phyloP scores from a whole-genome alignment of 345 rosid species.

The Pistacia integerrima region DNA sequence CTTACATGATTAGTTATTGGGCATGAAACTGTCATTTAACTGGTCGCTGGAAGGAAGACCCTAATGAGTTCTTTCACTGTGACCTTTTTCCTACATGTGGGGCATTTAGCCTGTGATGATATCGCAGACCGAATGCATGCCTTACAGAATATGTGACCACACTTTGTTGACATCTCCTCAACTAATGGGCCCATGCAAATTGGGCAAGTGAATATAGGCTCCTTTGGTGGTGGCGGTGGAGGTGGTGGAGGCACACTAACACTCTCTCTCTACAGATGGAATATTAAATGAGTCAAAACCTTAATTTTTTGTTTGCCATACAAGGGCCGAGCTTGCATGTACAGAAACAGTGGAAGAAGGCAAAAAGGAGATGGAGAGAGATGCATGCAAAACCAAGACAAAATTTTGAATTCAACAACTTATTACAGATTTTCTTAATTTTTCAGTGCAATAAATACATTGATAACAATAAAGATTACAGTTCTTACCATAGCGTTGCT shows the following conservation, averaged over 20 bases:
- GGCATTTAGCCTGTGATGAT: slow-evolving; percentile 66
- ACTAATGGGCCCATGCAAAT: slow-evolving; percentile 80
- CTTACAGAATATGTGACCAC: slow-evolving; percentile 97
- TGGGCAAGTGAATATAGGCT: slow-evolving; percentile 81
- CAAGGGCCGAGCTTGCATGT: neutral
- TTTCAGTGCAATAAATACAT: neutral
- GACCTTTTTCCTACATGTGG: slow-evolving; percentile 83
- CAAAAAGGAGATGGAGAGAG: neutral
- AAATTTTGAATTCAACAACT: neutral
- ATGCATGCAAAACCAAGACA: neutral
- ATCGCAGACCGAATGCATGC: slow-evolving; percentile 67
- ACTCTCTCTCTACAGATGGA: slow-evolving; percentile 37
- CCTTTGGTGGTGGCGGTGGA: slow-evolving; percentile 56
- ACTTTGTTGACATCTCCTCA: slow-evolving; percentile 81
- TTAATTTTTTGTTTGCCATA: slow-evolving; percentile 6
- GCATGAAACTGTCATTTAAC: slow-evolving; percentile 33
- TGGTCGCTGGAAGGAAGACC: slow-evolving; percentile 82
- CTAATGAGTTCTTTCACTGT: slow-evolving; percentile 66
- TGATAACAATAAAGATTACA: neutral
- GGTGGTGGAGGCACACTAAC: slow-evolving; percentile 21
- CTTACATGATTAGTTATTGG: slow-evolving; percentile 32
- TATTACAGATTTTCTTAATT: neutral
- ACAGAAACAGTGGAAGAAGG: neutral
- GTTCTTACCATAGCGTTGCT: slow-evolving; percentile 39
- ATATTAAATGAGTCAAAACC: slow-evolving; percentile 1